Evolutionary conservation across 208 protist species (phyloP).

Genomic region (Phytomonas sp.): DNA sequence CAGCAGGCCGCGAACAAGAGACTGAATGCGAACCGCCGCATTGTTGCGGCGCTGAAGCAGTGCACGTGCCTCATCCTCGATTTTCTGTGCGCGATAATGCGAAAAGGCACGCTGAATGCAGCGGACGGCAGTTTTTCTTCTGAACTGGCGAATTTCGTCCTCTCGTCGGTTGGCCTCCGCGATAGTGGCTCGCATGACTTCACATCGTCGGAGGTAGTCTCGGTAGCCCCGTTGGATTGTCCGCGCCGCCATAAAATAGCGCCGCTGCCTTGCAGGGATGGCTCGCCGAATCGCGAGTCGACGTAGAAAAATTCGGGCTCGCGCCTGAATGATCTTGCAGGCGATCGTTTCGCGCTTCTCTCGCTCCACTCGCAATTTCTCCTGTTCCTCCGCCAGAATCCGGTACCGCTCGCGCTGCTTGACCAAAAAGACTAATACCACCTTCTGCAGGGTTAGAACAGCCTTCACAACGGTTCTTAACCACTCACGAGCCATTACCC

Average conservation of each 20-base stretch:
- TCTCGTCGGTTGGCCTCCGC: conserved; percentile 55
- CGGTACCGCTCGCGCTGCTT: conserved; percentile 28
- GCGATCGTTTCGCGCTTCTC: conserved; percentile 36
- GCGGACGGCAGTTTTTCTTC: conserved; percentile 45
- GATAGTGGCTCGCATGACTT: conserved; percentile 26
- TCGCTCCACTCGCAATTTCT: conserved; percentile 22
- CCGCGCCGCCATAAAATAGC: conserved; percentile 49
- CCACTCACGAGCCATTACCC: conserved; percentile 51
- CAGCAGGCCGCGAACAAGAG: conserved; percentile 63
- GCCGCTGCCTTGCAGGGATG: conserved; percentile 40
- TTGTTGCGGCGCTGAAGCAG: conserved; percentile 30
- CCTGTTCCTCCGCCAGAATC: conserved; percentile 27
- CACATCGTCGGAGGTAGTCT: conserved; percentile 36
- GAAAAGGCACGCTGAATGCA: conserved; percentile 58
- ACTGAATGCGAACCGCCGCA: conserved; percentile 72
- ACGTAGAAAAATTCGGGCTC: conserved; percentile 58
- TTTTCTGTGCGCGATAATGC: conserved; percentile 36
- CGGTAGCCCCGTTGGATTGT: conserved; percentile 76
- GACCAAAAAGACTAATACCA: conserved; percentile 47
- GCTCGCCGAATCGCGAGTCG: conserved; percentile 48
- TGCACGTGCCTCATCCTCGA: conserved; percentile 24
- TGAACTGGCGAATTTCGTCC: conserved; percentile 41
- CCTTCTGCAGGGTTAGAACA: conserved; percentile 41
- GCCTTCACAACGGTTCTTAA: conserved; percentile 39
- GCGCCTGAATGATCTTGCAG: conserved; percentile 48